Evolutionary conservation across 345 rosid genomes (phyloP).

Genomic region (Eucalyptus lansdowneana): DNA sequence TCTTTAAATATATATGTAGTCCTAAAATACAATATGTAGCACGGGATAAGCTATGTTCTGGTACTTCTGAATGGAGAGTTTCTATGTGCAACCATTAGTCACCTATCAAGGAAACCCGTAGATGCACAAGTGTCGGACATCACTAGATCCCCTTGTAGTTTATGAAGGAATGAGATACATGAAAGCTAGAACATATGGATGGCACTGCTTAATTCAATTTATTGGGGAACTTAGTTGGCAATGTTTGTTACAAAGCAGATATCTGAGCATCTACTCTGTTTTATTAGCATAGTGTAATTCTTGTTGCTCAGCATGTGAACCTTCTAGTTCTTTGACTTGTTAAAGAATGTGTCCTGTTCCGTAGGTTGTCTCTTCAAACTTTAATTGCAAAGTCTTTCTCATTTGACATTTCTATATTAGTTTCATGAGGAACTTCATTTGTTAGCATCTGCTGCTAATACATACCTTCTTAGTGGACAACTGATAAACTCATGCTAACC

Average conservation of each 20-base stretch:
- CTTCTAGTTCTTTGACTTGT: not conserved
- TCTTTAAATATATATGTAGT: not conserved
- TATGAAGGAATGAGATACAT: not conserved
- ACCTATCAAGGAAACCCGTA: not conserved
- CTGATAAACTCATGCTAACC: not conserved
- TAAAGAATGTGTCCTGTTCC: not conserved
- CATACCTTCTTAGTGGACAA: conserved; percentile 6
- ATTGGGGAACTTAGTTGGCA: not conserved
- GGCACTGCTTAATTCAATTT: not conserved
- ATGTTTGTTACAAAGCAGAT: not conserved
- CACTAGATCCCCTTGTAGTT: not conserved
- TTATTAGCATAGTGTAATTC: not conserved
- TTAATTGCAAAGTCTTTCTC: conserved; percentile 8
- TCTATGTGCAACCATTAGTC: not conserved
- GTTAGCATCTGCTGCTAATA: conserved; percentile 12
- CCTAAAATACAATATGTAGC: not conserved
- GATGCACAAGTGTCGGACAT: not conserved
- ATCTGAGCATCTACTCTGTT: not conserved
- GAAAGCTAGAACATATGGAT: not conserved
- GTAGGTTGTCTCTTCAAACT: conserved; percentile 4
- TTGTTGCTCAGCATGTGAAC: not conserved
- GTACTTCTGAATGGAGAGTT: not conserved
- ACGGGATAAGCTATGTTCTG: not conserved
- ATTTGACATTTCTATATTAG: conserved; percentile 23
- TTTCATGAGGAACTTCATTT: conserved; percentile 9